phyloP scores from a whole-genome alignment of 768 basidiomycete genomes.

The Candolleomyces aberdarensis region DNA sequence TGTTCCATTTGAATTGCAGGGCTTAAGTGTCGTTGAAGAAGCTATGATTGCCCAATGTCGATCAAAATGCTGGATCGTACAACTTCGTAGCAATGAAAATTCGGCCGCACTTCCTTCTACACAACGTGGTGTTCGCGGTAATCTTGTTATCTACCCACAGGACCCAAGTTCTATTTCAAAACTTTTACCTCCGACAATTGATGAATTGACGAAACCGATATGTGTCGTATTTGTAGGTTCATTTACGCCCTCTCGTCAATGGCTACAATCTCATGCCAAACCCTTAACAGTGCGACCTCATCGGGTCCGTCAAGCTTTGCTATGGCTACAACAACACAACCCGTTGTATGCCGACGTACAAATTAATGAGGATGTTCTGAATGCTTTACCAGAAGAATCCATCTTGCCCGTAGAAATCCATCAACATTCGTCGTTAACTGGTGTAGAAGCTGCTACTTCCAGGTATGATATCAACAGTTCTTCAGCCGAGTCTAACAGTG shows the following conservation, averaged over 20 bases:
- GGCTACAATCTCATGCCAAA: slow-evolving; percentile 30
- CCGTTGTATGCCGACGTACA: slow-evolving; percentile 26
- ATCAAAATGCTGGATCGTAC: slow-evolving; percentile 34
- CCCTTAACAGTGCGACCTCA: slow-evolving; percentile 29
- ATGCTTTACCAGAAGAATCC: no score
- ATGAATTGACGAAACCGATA: slow-evolving; percentile 31
- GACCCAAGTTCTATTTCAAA: slow-evolving; percentile 20
- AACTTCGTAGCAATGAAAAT: slow-evolving; percentile 21
- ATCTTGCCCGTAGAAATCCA: slow-evolving; percentile 27
- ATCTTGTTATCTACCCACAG: slow-evolving; percentile 41
- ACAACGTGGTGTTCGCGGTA: slow-evolving; percentile 34
- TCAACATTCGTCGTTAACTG: no score
- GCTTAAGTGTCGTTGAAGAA: slow-evolving; percentile 36
- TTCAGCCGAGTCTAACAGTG: no score
- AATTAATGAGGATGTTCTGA: slow-evolving; percentile 20
- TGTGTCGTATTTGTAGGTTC: slow-evolving; percentile 42
- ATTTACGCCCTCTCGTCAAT: slow-evolving; percentile 19
- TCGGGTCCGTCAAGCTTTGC: slow-evolving; percentile 28
- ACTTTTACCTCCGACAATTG: slow-evolving; percentile 32
- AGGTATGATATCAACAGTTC: no score
- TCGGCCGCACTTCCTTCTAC: slow-evolving; percentile 3
- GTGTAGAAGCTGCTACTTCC: not conserved
- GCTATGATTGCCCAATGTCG: slow-evolving; percentile 35
- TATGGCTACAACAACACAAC: slow-evolving; percentile 37
- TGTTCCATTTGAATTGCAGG: slow-evolving; percentile 24